A percentile compares a stretch with the other conserved stretches of the same genome.
Conservation (phyloP, 2,329 filamentous ascomycete species). For the Cladosporium sphaerospermum region DNA sequence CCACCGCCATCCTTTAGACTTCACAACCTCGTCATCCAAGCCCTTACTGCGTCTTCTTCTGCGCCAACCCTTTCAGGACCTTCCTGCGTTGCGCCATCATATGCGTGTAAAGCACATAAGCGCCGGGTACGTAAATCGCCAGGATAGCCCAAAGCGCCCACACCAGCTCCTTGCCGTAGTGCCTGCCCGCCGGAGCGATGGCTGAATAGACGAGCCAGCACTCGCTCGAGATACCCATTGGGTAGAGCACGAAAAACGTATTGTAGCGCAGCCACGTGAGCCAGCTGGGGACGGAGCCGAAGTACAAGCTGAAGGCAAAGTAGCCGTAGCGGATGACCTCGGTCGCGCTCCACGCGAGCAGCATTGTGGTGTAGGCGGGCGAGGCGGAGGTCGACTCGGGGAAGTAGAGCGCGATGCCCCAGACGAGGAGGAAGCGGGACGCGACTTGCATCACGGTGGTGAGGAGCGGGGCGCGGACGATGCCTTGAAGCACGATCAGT, state of each 20-base stretch:
- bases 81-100: slow-evolving; percentile 90
- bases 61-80: slow-evolving; percentile 61
- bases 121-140: slow-evolving; percentile 73
- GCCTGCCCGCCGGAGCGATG: slow-evolving; percentile 52
- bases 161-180: slow-evolving; percentile 39
- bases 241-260: slow-evolving; percentile 89
- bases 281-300: slow-evolving; percentile 50
- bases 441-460: slow-evolving; percentile 90
- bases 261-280: slow-evolving; percentile 83
- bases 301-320: slow-evolving; percentile 68
- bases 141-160: slow-evolving; percentile 60
- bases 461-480: slow-evolving; percentile 77
- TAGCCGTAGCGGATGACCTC: slow-evolving; percentile 92
- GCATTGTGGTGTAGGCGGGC: slow-evolving; percentile 66
- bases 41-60: slow-evolving; percentile 25
- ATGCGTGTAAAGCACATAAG: slow-evolving; percentile 83
- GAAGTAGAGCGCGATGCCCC: slow-evolving; percentile 73
- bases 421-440: slow-evolving; percentile 80
- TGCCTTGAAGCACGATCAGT: slow-evolving; percentile 43
- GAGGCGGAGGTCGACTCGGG: slow-evolving; percentile 54
- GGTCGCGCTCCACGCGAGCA: slow-evolving; percentile 81
- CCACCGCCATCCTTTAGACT: no score
- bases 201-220: slow-evolving; percentile 69
- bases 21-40: not conserved
- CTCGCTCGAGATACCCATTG: slow-evolving; percentile 84